phyloP scores from a whole-genome alignment of 2,329 filamentous ascomycete genomes.

The Chrysoporthe puriensis region DNA sequence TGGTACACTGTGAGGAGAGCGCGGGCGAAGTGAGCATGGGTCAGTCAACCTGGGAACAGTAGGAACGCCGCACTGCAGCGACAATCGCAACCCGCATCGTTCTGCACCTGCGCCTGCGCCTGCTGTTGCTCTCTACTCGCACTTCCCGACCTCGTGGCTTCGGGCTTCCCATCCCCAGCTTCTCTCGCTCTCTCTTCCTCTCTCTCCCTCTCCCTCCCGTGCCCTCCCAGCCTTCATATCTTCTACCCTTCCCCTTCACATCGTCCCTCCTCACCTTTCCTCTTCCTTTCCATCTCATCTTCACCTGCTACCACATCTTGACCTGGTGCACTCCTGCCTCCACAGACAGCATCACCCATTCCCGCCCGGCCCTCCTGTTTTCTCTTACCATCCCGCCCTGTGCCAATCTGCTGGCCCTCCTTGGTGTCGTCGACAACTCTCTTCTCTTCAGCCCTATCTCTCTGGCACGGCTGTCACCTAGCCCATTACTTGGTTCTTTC shows the following conservation, averaged over 20 bases:
- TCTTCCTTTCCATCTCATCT: constrained; percentile 32
- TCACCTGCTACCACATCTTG: constrained; percentile 31
- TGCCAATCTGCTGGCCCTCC: constrained; percentile 16
- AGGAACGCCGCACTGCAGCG: constrained; percentile 23
- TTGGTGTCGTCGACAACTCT: constrained; percentile 7
- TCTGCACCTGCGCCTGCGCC: neutral
- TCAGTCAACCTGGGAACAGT: constrained; percentile 10
- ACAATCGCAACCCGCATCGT: constrained; percentile 29
- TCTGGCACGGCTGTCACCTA: constrained; percentile 29
- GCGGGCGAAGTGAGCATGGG: neutral
- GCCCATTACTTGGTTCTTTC: constrained; percentile 6
- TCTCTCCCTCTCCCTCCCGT: constrained; percentile 30
- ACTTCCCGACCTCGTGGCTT: constrained; percentile 18
- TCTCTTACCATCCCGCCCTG: constrained; percentile 13
- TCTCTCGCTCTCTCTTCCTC: constrained; percentile 18
- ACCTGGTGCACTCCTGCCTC: constrained; percentile 16
- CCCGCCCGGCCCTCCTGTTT: constrained; percentile 29
- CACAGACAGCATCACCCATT: constrained; percentile 23
- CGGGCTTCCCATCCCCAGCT: constrained; percentile 18
- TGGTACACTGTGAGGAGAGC: constrained; percentile 11
- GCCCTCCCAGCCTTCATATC: constrained; percentile 31
- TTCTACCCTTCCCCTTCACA: constrained; percentile 32
- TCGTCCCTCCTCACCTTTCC: constrained; percentile 33
- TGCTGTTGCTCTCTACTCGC: constrained; percentile 1
- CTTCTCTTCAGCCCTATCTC: constrained; percentile 24